These are phyloP conservation scores for Fonsecaea pedrosoi DNA, from an alignment of 2,329 filamentous ascomycete genomes.

Conservation along the genomic window DNA sequence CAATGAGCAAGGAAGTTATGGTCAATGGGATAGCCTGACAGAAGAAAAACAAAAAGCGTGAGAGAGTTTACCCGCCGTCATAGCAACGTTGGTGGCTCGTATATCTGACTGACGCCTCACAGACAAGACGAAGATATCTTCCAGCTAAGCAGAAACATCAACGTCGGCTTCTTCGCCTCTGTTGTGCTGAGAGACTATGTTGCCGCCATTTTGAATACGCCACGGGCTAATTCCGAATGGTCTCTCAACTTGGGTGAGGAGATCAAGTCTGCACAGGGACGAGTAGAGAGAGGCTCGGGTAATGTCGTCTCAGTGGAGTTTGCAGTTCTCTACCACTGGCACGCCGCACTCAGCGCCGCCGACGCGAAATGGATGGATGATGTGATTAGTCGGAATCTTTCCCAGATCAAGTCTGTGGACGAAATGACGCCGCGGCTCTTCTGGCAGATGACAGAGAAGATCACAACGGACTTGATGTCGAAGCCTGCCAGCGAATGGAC, in stretches of 20 bases:
- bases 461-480: constrained; percentile 47
- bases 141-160: constrained; percentile 55
- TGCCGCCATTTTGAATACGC: constrained; percentile 55
- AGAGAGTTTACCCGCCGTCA: not conserved
- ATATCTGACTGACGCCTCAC: constrained; percentile 47
- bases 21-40: constrained; percentile 45
- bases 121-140: constrained; percentile 59
- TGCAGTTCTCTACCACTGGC: constrained; percentile 57
- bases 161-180: constrained; percentile 56
- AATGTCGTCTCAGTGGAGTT: constrained; percentile 57
- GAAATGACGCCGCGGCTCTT: constrained; percentile 53
- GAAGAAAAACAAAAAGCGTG: constrained; percentile 8
- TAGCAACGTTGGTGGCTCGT: not conserved
- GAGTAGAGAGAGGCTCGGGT: constrained; percentile 52
- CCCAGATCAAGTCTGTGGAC: constrained; percentile 52
- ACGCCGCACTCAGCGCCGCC: constrained; percentile 53
- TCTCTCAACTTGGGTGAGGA: constrained; percentile 54
- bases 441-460: constrained; percentile 50
- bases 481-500: constrained; percentile 51
- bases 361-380: constrained; percentile 57
- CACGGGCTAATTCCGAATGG: constrained; percentile 55
- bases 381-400: constrained; percentile 45
- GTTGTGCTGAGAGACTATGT: constrained; percentile 57
- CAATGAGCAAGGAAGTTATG: constrained; percentile 55
- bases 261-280: constrained; percentile 49